Base-by-base conservation (phyloP, 257 asterid species). In the Orobanche coerulescens region DNA sequence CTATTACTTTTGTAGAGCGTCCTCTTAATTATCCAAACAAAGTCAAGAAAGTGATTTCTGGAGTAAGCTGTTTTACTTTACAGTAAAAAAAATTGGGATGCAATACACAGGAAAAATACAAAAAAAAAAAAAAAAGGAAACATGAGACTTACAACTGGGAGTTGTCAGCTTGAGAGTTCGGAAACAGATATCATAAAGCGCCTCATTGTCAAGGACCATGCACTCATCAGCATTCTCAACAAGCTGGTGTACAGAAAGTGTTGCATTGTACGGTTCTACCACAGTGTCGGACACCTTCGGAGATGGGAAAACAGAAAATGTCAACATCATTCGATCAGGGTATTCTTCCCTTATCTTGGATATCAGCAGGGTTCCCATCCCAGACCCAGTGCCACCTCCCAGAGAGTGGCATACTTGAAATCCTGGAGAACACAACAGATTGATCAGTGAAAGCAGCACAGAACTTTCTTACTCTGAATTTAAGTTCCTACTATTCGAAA, bases 201-300 rank as follows among this genome's bases (percentile, higher is more conserved):
- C 82, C 72, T 77, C 82, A n/a, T 76, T 76, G 51, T 76, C 81
- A 9, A 76, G 78, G 34, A 77, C 82, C 82, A 77, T 78, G 61
- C 83, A 78, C 83, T 78, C 83, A 34, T 78, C 83, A 12, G 83
- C 83, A 71, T 78, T 78, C 58, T 78, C 83, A 14, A 78, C 83
- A 34, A 78, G 83, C 73, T 78, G 83, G 66, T 78, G 83, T 14
- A 78, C 83, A 1, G 83, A 78, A 10, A 78, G 83, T 5, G 83
- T 78, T 2, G 83, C 83, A 57, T 78, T 78, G 53, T 78, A 78
- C 18, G 83, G 83, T 61, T 78, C 83, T 16, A 78, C 83, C 20
- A 78, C 83, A 1, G 83, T 78, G 52, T 78, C 83, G 0, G 83
- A 78, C 55, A 78, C 83, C 75, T 78, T 78, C 0, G 83, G 83